Conservation (phyloP, 768 basidiomycete species). For the Asterophora parasitica region DNA sequence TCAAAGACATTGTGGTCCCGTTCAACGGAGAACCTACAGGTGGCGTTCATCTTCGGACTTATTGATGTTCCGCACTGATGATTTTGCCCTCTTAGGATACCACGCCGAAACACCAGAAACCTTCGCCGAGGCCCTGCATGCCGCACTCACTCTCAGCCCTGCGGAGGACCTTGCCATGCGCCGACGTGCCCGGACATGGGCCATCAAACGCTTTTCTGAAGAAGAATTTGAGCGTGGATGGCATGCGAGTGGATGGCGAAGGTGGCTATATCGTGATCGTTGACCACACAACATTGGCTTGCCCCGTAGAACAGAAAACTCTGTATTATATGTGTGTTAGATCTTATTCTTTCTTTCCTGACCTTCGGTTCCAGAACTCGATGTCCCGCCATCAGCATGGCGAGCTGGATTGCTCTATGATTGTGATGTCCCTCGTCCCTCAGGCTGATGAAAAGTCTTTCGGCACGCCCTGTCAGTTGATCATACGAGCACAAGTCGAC, state of each 20-base stretch:
- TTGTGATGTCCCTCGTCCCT: too few relatives aligned
- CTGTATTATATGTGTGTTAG: too few relatives aligned
- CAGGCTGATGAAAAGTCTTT: too few relatives aligned
- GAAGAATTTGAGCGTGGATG: conserved; percentile 76
- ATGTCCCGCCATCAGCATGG: too few relatives aligned
- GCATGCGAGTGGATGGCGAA: conserved; percentile 58
- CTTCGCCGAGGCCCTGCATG: conserved; percentile 66
- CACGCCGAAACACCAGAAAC: conserved; percentile 65
- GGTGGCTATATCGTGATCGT: background rate
- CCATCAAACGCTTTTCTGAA: conserved; percentile 69
- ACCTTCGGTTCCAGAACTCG: too few relatives aligned
- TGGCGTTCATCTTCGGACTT: conserved; percentile 15
- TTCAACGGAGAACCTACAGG: conserved; percentile 67
- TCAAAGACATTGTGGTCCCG: conserved; percentile 88
- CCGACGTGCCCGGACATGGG: conserved; percentile 63
- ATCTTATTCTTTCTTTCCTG: too few relatives aligned
- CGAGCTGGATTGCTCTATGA: too few relatives aligned
- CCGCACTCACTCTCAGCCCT: conserved; percentile 51
- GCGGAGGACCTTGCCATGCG: conserved; percentile 61
- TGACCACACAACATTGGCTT: background rate
- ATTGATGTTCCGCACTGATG: background rate
- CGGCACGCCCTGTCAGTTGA: too few relatives aligned
- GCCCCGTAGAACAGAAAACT: too few relatives aligned
- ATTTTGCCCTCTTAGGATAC: conserved; percentile 45
- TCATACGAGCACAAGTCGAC: too few relatives aligned